phyloP scores from a whole-genome alignment of 2,329 filamentous ascomycete genomes.

The Furcasterigmium furcatum region DNA sequence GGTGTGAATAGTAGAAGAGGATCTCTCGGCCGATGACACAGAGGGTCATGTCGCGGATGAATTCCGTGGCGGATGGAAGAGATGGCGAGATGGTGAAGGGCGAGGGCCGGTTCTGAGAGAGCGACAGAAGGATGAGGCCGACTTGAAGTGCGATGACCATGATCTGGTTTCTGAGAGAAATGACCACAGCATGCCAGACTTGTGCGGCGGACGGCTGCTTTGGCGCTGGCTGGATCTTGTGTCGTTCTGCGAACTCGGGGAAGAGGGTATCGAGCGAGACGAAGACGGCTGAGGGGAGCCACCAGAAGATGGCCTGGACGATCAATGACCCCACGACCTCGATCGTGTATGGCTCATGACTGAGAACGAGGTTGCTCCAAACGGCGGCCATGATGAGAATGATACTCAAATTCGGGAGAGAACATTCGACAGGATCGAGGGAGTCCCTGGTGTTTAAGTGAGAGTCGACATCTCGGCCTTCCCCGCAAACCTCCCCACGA shows the following conservation, averaged over 20 bases:
- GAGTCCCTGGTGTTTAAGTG: too few relatives aligned
- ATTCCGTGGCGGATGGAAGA: constrained; percentile 29
- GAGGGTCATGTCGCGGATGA: constrained; percentile 36
- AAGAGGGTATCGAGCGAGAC: constrained; percentile 36
- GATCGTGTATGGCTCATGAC: constrained; percentile 25
- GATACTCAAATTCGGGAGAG: too few relatives aligned
- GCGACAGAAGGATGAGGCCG: constrained; percentile 10
- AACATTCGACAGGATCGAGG: too few relatives aligned
- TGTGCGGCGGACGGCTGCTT: constrained; percentile 44
- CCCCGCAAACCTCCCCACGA: too few relatives aligned
- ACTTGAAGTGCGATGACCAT: constrained; percentile 1
- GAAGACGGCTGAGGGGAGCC: constrained; percentile 38
- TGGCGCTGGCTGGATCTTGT: constrained; percentile 51
- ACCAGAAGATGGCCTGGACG: constrained; percentile 42
- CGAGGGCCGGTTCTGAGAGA: constrained; percentile 14
- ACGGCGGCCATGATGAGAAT: too few relatives aligned
- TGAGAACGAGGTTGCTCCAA: constrained; percentile 11
- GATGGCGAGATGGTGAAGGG: constrained; percentile 32
- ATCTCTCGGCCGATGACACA: constrained; percentile 41
- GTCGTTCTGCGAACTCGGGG: constrained; percentile 44
- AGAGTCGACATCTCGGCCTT: too few relatives aligned
- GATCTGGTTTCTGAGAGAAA: constrained; percentile 44
- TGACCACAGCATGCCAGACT: constrained; percentile 35
- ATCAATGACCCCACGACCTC: constrained; percentile 36
- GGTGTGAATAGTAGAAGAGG: constrained; percentile 55